Evolutionary conservation across 257 asterid species (phyloP).

Genomic region (Oldenlandia corymbosa): DNA sequence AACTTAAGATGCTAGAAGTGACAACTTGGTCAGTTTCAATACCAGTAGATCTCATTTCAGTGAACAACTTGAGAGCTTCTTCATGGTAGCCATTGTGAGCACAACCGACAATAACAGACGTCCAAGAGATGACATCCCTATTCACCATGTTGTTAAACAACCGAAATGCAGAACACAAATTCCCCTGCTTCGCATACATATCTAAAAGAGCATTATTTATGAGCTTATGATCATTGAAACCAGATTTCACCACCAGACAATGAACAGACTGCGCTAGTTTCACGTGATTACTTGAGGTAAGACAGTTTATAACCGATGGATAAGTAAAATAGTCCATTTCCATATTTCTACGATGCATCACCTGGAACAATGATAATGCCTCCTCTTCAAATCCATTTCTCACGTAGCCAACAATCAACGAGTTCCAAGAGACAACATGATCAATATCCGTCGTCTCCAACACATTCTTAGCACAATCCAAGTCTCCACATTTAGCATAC

Average conservation of each 20-base stretch:
- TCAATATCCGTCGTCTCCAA: slow-evolving; percentile 43
- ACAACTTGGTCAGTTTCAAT: slow-evolving; percentile 46
- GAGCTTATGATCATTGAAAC: slow-evolving; percentile 41
- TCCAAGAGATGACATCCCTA: slow-evolving; percentile 84
- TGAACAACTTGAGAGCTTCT: slow-evolving; percentile 49
- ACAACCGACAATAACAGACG: slow-evolving; percentile 65
- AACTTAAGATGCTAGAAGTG: slow-evolving; percentile 57
- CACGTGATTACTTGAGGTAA: slow-evolving; percentile 41
- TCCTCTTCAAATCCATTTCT: slow-evolving; percentile 38
- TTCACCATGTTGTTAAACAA: slow-evolving; percentile 40
- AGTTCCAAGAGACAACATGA: slow-evolving; percentile 64
- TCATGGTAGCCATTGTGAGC: slow-evolving; percentile 54
- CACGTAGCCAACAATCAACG: slow-evolving; percentile 70
- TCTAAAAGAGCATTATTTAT: slow-evolving; percentile 74
- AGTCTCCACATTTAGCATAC: slow-evolving; percentile 75
- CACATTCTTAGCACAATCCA: slow-evolving; percentile 50
- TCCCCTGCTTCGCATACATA: slow-evolving; percentile 72
- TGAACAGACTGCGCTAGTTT: slow-evolving; percentile 44
- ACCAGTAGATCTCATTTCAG: slow-evolving; percentile 49
- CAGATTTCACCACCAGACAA: slow-evolving; percentile 57
- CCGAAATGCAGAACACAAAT: slow-evolving; percentile 34
- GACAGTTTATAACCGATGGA: slow-evolving; percentile 71
- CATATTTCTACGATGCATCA: slow-evolving; percentile 52
- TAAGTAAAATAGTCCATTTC: slow-evolving; percentile 59
- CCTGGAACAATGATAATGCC: slow-evolving; percentile 50